Conservation (phyloP, 371 early-diverging fungal genomes). For the Mortierella sp. region DNA sequence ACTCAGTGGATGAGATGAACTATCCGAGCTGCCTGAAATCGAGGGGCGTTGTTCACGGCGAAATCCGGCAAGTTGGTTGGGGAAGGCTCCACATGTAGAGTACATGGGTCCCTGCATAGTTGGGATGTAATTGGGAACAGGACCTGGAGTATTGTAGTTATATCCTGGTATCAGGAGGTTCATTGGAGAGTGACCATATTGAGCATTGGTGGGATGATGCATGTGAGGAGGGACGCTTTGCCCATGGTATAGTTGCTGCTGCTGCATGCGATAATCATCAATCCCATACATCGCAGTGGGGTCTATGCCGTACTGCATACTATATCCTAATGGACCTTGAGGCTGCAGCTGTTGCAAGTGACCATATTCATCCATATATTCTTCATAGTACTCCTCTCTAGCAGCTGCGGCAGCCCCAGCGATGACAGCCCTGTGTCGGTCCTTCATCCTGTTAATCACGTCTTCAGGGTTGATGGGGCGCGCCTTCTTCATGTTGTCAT, state of each 20-base stretch:
- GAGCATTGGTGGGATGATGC: neutral
- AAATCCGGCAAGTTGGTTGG: neutral
- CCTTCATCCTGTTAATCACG: constrained; percentile 45
- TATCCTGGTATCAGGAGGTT: neutral
- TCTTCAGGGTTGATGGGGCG: constrained; percentile 15
- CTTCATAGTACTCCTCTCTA: constrained; percentile 36
- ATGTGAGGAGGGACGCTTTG: constrained; percentile 16
- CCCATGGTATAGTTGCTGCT: constrained; percentile 24
- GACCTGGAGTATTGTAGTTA: neutral
- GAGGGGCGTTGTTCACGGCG: constrained; percentile 3
- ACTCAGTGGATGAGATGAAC: constrained; percentile 1
- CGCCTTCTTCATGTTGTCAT: neutral
- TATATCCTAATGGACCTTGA: constrained; percentile 1
- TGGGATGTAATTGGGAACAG: constrained; percentile 1
- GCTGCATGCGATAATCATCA: constrained; percentile 34
- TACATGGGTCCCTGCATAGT: constrained; percentile 1
- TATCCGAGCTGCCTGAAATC: neutral
- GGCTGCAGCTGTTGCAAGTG: constrained; percentile 12
- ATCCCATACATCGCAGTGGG: constrained; percentile 16
- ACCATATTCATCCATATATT: constrained; percentile 30
- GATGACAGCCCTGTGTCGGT: constrained; percentile 37
- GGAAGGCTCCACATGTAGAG: neutral
- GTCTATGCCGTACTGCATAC: neutral
- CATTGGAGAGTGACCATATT: constrained; percentile 1
- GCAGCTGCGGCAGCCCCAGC: constrained; percentile 33